Percentiles rank a stretch among this genome's conserved stretches.
Conservation (phyloP, 2,329 filamentous ascomycete species). For the Bimuria novae-zelandiae region DNA sequence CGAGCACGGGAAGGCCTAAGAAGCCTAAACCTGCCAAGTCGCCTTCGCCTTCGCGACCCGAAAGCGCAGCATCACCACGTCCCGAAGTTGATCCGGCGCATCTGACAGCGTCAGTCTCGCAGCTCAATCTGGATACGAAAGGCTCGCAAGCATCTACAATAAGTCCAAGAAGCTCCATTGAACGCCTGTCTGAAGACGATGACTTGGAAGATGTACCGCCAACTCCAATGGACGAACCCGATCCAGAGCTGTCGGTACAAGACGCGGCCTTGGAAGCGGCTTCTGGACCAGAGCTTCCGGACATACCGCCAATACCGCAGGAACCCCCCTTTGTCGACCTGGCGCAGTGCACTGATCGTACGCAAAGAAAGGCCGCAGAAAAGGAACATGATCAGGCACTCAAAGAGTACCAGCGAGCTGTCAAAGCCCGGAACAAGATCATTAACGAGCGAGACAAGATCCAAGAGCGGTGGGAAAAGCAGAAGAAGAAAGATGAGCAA, state of each 20-base stretch:
- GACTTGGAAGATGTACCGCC: constrained; percentile 35
- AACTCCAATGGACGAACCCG: constrained; percentile 30
- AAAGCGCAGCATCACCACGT: constrained; percentile 12
- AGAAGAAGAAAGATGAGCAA: constrained; percentile 51
- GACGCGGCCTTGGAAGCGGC: constrained; percentile 2
- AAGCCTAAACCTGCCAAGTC: constrained; percentile 39
- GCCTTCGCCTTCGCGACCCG: constrained; percentile 25
- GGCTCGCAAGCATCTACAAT: constrained; percentile 14
- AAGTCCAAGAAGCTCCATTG: constrained; percentile 53
- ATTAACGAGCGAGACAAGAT: constrained; percentile 67
- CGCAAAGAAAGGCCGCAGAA: constrained; percentile 68
- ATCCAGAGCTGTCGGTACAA: constrained; percentile 10
- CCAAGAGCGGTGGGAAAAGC: constrained; percentile 50
- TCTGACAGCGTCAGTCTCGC: constrained; percentile 18
- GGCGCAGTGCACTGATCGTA: constrained; percentile 64
- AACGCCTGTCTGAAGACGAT: constrained; percentile 50
- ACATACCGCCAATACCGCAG: constrained; percentile 57
- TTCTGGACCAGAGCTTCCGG: constrained; percentile 45
- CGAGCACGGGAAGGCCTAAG: constrained; percentile 74
- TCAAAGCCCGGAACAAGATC: constrained; percentile 69
- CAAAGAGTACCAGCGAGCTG: constrained; percentile 67
- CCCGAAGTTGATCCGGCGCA: constrained; percentile 7
- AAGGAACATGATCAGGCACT: constrained; percentile 67
- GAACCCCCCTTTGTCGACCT: constrained; percentile 63
- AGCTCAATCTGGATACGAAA: constrained; percentile 20